phyloP scores from a whole-genome alignment of 2,329 filamentous ascomycete genomes.

The Pochonia chlamydosporia region DNA sequence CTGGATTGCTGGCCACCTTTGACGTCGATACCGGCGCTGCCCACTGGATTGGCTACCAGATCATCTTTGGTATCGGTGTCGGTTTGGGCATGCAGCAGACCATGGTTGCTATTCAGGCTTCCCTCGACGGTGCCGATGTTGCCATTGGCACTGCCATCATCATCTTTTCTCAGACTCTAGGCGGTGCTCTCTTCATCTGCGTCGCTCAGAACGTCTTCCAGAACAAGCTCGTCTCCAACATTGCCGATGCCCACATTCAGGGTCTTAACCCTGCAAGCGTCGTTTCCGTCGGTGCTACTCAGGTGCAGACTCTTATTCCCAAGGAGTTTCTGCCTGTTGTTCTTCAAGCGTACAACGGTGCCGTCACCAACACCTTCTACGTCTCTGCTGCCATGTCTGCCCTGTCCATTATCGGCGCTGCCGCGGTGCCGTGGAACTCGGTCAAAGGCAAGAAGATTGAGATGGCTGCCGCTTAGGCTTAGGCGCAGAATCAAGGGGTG shows the following conservation, averaged over 20 bases:
- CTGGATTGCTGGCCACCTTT: constrained; percentile 35
- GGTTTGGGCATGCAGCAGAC: constrained; percentile 38
- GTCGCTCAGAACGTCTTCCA: constrained; percentile 45
- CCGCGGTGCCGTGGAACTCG: constrained; percentile 8
- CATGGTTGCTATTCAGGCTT: constrained; percentile 38
- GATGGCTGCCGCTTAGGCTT: constrained; percentile 5
- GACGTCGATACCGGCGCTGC: constrained; percentile 11
- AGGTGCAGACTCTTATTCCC: constrained; percentile 5
- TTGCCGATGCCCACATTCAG: neutral
- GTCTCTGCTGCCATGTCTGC: constrained; percentile 5
- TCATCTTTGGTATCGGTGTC: constrained; percentile 35
- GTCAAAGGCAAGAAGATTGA: constrained; percentile 11
- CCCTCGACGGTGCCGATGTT: constrained; percentile 34
- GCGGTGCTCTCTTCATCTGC: constrained; percentile 42
- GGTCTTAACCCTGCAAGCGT: constrained; percentile 3
- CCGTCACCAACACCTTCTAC: constrained; percentile 9
- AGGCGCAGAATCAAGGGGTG: too few species aligned
- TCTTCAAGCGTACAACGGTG: constrained; percentile 7
- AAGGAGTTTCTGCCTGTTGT: constrained; percentile 5
- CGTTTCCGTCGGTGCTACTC: constrained; percentile 5
- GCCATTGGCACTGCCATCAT: constrained; percentile 38
- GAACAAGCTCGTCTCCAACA: constrained; percentile 28
- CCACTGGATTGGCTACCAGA: constrained; percentile 23
- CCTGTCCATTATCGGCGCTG: constrained; percentile 6
- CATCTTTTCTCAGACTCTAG: constrained; percentile 38